phyloP scores from a whole-genome alignment of 2,329 filamentous ascomycete species.

The Aaosphaeria pasadenensis region DNA sequence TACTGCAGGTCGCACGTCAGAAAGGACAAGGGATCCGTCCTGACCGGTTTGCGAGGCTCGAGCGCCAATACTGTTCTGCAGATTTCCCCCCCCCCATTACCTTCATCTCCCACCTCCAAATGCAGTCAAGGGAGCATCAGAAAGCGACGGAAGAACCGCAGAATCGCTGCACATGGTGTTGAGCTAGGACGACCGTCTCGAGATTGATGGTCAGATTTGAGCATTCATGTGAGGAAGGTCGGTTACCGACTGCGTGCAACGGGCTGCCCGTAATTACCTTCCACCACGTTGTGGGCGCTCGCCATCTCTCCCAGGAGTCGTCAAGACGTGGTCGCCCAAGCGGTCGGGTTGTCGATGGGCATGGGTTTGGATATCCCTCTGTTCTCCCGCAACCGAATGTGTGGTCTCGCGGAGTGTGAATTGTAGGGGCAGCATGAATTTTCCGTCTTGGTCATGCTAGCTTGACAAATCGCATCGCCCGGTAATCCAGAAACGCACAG shows the following conservation, averaged over 20 bases:
- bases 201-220: background rate
- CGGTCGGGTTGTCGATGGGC: conserved; percentile 12
- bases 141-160: background rate
- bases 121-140: background rate
- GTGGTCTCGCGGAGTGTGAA: conserved; percentile 5
- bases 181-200: background rate
- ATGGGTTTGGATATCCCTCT: conserved; percentile 3
- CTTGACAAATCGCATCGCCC: background rate
- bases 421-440: conserved; percentile 1
- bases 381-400: conserved; percentile 14
- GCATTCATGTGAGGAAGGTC: background rate
- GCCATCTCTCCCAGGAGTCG: conserved; percentile 6
- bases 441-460: background rate
- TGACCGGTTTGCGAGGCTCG: conserved; percentile 19
- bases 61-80: conserved; percentile 9
- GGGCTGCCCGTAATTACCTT: conserved; percentile 9
- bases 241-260: background rate
- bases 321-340: conserved; percentile 9
- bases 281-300: conserved; percentile 9
- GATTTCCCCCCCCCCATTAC: background rate
- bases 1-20: conserved; percentile 12
- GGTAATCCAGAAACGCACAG: background rate
- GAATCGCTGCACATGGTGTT: too few relatives aligned
- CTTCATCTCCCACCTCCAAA: background rate
- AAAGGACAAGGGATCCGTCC: conserved; percentile 2